A percentile compares a stretch with the other conserved stretches of the same genome.
These are phyloP conservation scores for Populus tomentosa DNA, from an alignment of 441 rosid genomes.

Conservation along the genomic window DNA sequence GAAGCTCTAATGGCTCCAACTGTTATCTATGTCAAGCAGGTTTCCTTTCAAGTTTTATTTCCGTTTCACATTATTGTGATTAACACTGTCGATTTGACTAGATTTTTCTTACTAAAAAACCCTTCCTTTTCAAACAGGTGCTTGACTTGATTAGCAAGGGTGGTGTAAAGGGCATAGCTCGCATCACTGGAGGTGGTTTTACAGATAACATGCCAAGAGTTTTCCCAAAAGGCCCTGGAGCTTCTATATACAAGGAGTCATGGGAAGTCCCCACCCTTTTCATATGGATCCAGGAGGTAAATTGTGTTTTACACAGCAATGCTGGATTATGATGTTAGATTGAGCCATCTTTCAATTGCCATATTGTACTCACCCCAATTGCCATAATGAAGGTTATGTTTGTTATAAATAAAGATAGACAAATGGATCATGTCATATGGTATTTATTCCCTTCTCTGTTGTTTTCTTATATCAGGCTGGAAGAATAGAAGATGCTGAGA, in stretches of 20 bases:
- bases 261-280: conserved; percentile 74
- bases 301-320: neutral
- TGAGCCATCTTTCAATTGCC: neutral
- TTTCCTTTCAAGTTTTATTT: conserved; percentile 16
- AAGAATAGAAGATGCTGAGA: conserved; percentile 70
- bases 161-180: conserved; percentile 92
- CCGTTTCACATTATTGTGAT: neutral
- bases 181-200: conserved; percentile 93
- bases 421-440: neutral
- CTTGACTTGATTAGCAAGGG: conserved; percentile 74
- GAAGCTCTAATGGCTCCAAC: conserved; percentile 96
- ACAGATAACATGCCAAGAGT: conserved; percentile 89
- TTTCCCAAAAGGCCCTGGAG: conserved; percentile 79
- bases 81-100: neutral
- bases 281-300: conserved; percentile 92
- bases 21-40: conserved; percentile 86
- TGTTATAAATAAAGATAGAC: neutral
- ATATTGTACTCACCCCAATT: neutral
- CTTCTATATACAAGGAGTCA: conserved; percentile 50
- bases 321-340: neutral
- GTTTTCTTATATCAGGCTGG: conserved; percentile 45
- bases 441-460: neutral
- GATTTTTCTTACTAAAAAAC: neutral
- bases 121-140: conserved; percentile 38
- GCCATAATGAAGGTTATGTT: neutral